Base-by-base conservation (phyloP, 495 filamentous ascomycete genomes). In the Aspergillus cristatus region DNA sequence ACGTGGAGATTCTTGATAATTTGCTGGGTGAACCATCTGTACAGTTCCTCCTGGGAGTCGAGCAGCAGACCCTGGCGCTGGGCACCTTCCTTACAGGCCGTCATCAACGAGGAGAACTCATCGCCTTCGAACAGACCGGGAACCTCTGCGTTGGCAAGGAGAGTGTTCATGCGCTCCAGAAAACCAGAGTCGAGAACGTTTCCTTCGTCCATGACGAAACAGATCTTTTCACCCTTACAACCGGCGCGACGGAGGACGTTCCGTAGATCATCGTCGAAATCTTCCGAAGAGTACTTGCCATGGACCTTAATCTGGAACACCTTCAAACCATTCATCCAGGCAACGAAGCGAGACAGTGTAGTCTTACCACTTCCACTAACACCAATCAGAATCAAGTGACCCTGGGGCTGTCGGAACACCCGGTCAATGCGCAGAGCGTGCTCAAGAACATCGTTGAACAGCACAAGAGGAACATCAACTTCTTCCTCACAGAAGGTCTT, bases 291-390 rank as follows among this genome's bases (percentile, higher is more conserved):
- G 57, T 99, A 99, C 58, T 88, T 96, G 30, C 91, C 91, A 55
- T 99, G 91, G 1, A 99, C 91, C 68, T 96, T 99, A 70, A 99
- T 97, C 61, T 99, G 91, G 71, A 94, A 97, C 32, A 97, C 87
- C 59, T 91, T 95, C 51, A 99, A 69, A 33, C 91, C 91, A 53
- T 99, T 99, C 91, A 99, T 99, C 91, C 91, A 99, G 25, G 91
- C 91, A 42, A 97, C 91, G 49, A 99, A 99, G 37, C 93, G 80
- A 16, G 91, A 96, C 32, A 99, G 69, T 2, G 91, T 99, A 1
- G 91, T 99, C 74, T 99, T 99, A 55, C 91, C 91, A 68, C 84
- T 91, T 51, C 91, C 91, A 48, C 91, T 97, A 26, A 97, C 88
- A 64, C 91, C 91, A 48, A 99, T 99, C 28, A 99, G 71, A 48